Percentiles rank a stretch among this genome's conserved stretches.
These are phyloP conservation scores for Incumbomyces lentus DNA, from an alignment of 2,329 filamentous ascomycete genomes.

Conservation along the genomic window DNA sequence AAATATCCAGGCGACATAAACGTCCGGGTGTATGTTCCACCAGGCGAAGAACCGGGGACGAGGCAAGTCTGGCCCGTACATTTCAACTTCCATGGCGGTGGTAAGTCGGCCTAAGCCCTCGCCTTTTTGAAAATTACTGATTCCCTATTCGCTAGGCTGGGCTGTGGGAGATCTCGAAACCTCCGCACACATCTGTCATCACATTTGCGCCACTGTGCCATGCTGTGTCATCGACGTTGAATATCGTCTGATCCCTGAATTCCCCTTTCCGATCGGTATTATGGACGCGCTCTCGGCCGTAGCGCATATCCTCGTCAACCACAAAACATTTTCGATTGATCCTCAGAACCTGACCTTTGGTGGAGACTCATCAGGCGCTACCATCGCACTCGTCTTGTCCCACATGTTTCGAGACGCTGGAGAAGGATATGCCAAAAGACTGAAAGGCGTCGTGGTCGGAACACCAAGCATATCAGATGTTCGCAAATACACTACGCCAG, in stretches of 20 bases:
- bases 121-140: constrained; percentile 2
- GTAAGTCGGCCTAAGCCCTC: constrained; percentile 6
- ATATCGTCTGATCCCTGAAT: constrained; percentile 20
- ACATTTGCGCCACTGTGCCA: constrained; percentile 19
- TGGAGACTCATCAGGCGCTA: constrained; percentile 19
- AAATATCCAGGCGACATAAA: constrained; percentile 20
- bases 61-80: constrained; percentile 21
- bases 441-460: constrained; percentile 19
- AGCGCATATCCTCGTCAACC: constrained; percentile 17
- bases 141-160: constrained; percentile 11
- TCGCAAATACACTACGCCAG: constrained; percentile 18
- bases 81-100: constrained; percentile 22
- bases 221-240: constrained; percentile 21
- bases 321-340: constrained; percentile 20
- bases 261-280: constrained; percentile 19
- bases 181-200: constrained; percentile 20
- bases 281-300: constrained; percentile 18
- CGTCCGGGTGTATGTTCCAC: constrained; percentile 20
- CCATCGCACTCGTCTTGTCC: constrained; percentile 18
- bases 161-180: constrained; percentile 20
- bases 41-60: constrained; percentile 17
- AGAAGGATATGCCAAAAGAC: constrained; percentile 5
- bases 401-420: constrained; percentile 18
- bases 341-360: constrained; percentile 18
- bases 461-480: constrained; percentile 21